Conservation (phyloP, 805 yeast genomes). For the Candida ulmi region DNA sequence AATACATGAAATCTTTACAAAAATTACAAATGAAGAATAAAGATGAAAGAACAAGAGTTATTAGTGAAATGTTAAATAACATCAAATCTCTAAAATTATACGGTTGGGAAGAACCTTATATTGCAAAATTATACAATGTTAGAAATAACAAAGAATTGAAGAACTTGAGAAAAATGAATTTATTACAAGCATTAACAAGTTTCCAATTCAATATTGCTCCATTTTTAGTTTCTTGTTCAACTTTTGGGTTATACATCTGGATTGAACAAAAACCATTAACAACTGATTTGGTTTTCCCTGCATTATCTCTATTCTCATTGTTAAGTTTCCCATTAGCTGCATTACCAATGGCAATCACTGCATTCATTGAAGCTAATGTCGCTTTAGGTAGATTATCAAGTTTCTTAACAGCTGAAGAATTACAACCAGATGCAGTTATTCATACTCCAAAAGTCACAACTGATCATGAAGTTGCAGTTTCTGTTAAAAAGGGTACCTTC, state of each 20-base stretch:
- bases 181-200: conserved; percentile 60
- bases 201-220: conserved; percentile 88
- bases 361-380: conserved; percentile 84
- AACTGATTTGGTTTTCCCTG: conserved; percentile 90
- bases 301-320: conserved; percentile 81
- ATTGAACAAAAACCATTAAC: conserved; percentile 60
- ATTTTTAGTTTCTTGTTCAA: conserved; percentile 79
- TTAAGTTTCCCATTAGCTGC: conserved; percentile 89
- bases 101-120: conserved; percentile 92
- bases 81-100: conserved; percentile 89
- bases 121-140: conserved; percentile 64
- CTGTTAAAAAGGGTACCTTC: conserved; percentile 62
- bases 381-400: conserved; percentile 69
- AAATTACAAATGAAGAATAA: conserved; percentile 83
- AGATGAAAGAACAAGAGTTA: conserved; percentile 87
- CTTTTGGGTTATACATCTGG: conserved; percentile 76
- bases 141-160: conserved; percentile 84
- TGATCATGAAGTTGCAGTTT: conserved; percentile 63
- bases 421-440: conserved; percentile 74
- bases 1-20: conserved; percentile 65
- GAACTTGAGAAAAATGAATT: conserved; percentile 70
- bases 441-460: conserved; percentile 41
- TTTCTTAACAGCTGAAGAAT: conserved; percentile 70
- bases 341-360: conserved; percentile 84
- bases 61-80: conserved; percentile 83